These are phyloP conservation scores for Cladophialophora yegresii DNA, from an alignment of 2,329 filamentous ascomycete genomes.

Conservation along the genomic window DNA sequence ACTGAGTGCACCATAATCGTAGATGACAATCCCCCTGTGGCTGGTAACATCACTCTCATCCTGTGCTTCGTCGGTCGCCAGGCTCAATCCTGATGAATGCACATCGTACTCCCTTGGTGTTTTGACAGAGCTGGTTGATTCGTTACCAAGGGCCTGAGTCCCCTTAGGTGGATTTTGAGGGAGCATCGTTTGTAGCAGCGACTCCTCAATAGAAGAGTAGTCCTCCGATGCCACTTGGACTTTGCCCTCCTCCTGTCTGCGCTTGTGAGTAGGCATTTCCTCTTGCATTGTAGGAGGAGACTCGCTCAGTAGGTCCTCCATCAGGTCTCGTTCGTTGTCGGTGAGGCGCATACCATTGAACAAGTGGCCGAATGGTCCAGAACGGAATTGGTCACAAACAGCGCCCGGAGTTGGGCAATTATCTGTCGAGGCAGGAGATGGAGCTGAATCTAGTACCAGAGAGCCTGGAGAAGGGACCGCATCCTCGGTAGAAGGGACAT, in stretches of 20 bases:
- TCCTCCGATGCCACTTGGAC: conserved; percentile 10
- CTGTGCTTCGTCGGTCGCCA: conserved; percentile 12
- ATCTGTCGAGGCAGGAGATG: conserved; percentile 18
- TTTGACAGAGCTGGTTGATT: background rate
- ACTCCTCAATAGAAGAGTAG: conserved; percentile 10
- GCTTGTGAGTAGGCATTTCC: background rate
- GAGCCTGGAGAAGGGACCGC: conserved; percentile 25
- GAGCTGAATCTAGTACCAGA: conserved; percentile 21
- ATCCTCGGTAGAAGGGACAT: conserved; percentile 10
- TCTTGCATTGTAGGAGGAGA: background rate
- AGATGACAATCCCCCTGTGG: conserved; percentile 23
- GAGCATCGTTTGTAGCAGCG: conserved; percentile 16
- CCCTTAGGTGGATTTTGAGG: background rate
- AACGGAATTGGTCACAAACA: conserved; percentile 23
- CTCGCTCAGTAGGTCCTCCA: conserved; percentile 28
- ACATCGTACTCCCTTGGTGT: conserved; percentile 16
- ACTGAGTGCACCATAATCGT: conserved; percentile 22
- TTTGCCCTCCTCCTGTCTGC: background rate
- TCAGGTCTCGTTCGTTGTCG: conserved; percentile 29
- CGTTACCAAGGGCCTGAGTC: background rate
- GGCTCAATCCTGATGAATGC: conserved; percentile 30
- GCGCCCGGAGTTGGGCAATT: conserved; percentile 22
- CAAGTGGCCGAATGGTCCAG: conserved; percentile 24
- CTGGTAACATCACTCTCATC: conserved; percentile 5
- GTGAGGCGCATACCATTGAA: conserved; percentile 29